Base-by-base conservation (phyloP, 2,329 filamentous ascomycete genomes). In the Emericellopsis atlantica region DNA sequence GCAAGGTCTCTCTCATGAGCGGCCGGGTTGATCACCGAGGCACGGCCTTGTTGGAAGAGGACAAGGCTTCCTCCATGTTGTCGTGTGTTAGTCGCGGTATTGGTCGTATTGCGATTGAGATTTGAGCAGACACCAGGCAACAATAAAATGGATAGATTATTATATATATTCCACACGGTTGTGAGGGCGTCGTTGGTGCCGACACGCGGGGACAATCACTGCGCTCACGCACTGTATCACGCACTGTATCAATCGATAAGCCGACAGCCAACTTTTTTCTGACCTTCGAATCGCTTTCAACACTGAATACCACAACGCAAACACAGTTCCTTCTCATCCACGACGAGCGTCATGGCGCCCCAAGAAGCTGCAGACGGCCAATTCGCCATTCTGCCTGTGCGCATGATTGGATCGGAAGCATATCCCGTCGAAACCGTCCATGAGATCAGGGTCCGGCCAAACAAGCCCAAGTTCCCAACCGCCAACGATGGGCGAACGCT, bases 381-480 rank as follows among this genome's bases (percentile, higher is more conserved):
- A 47, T 93, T 88, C 54, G 69, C 71, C 12, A 64, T 83, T 42
- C 72, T 94, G 2, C 77, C 83, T 1, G 64, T 94, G 15, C 69
- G 71, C 14, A 71, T 90, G 37, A 76, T 81, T 5, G 56, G 76
- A 14, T 60, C 72, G n/a, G 62, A 78, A 1, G 75, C 82, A 2
- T 84, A 73, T 44, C 73, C 79, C 21, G 61, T 69, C 34, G 60
- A 72, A 35, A 72, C 79, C 43, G 76, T 76, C 39, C 92, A 96
- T 64, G 86, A 89, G 61, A 68, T 96, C 52, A 95, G 95, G 64
- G 64, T 96, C 42, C 85, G 86, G 48, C 78, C 78, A 42, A 89
- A 96, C 61, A 72, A 80, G 36, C 88, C 90, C 45, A 86, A 83
- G 62, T 72, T 84, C 33, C 78, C 84, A 12, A 83, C 82, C 7